These are phyloP conservation scores for Escovopsis weberi DNA, from an alignment of 2,329 filamentous ascomycete genomes.

Conservation along the genomic window DNA sequence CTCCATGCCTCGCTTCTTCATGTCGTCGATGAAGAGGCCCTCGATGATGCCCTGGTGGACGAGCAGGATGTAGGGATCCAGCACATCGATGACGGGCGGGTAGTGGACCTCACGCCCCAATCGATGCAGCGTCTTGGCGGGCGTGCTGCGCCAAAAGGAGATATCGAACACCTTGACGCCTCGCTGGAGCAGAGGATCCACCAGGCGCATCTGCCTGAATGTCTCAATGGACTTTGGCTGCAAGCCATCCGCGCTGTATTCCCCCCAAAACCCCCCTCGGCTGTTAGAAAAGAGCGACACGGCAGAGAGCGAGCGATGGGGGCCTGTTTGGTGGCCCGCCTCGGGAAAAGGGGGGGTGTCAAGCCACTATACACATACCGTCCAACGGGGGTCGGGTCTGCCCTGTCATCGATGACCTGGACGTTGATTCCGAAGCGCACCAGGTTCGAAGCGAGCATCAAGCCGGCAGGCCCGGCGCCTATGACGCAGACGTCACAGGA, in stretches of 20 bases:
- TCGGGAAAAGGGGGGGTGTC: neutral
- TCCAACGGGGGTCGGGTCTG: conserved; percentile 53
- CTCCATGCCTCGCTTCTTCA: conserved; percentile 46
- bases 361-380: conserved; percentile 17
- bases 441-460: conserved; percentile 30
- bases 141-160: conserved; percentile 50
- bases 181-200: conserved; percentile 50
- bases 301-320: neutral
- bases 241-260: conserved; percentile 48
- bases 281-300: conserved; percentile 4
- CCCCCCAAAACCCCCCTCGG: conserved; percentile 2
- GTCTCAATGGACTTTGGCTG: conserved; percentile 72
- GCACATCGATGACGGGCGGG: conserved; percentile 42
- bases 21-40: conserved; percentile 53
- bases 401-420: conserved; percentile 32
- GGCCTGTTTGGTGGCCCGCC: neutral
- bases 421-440: conserved; percentile 24
- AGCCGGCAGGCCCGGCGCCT: conserved; percentile 25
- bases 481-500: conserved; percentile 33
- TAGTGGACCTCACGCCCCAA: conserved; percentile 56
- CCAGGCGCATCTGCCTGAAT: conserved; percentile 56
- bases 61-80: conserved; percentile 42
- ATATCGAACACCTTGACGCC: conserved; percentile 63
- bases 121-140: conserved; percentile 38
- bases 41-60: conserved; percentile 67